Conservation (phyloP, 2,329 filamentous ascomycete species). For the Hypoxylon sp. region DNA sequence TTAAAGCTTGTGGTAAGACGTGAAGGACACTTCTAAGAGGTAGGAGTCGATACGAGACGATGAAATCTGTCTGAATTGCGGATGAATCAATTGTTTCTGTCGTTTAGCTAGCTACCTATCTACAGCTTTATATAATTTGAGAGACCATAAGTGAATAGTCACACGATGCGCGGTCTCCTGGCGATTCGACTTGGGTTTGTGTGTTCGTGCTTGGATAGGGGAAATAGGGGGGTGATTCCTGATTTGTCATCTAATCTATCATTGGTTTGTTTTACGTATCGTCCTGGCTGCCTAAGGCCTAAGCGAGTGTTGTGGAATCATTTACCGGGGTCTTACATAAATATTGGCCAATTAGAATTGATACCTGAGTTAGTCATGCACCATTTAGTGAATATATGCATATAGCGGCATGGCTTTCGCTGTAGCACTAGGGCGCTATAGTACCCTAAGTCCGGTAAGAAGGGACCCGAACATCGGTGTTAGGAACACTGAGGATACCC, state of each 20-base stretch:
- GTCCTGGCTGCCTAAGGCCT: background rate
- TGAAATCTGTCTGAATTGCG: background rate
- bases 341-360: background rate
- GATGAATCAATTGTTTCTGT: constrained; percentile 1
- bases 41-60: background rate
- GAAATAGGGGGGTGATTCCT: background rate
- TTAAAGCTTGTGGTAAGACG: background rate
- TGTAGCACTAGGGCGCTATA: background rate
- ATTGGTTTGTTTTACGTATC: background rate
- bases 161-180: background rate
- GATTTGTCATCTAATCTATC: constrained; percentile 9
- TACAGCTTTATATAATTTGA: constrained; percentile 1
- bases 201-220: background rate
- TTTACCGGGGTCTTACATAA: background rate
- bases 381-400: background rate
- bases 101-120: background rate
- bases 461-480: constrained; percentile 5
- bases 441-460: constrained; percentile 12
- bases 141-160: background rate
- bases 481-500: background rate
- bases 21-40: background rate
- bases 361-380: background rate
- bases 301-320: background rate
- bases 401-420: background rate
- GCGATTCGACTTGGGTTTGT: background rate